These are phyloP conservation scores for Sugiyamaella floridensis DNA, from an alignment of 805 yeast species.

Conservation along the genomic window DNA sequence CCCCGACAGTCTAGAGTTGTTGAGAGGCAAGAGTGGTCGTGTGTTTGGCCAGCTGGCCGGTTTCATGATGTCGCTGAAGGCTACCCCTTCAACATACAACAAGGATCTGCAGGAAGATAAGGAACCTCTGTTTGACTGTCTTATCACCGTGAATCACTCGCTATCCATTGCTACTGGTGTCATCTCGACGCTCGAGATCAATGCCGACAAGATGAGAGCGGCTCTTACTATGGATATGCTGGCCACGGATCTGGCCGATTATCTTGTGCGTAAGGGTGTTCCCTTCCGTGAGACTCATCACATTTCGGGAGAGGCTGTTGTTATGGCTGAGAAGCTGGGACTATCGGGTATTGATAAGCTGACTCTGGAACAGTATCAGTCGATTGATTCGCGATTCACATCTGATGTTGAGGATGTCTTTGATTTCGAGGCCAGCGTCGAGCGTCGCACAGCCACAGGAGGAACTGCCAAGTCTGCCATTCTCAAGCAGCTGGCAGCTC, in stretches of 20 bases:
- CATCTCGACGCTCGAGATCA: constrained; percentile 72
- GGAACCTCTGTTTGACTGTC: constrained; percentile 92
- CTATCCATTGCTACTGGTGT: constrained; percentile 94
- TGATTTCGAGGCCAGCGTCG: constrained; percentile 88
- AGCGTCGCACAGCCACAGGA: constrained; percentile 93
- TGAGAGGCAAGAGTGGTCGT: constrained; percentile 96
- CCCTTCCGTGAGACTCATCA: constrained; percentile 99
- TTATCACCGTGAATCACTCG: constrained; percentile 89
- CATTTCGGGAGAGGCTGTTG: constrained; percentile 96
- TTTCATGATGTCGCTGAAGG: constrained; percentile 90
- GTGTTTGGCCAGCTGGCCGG: constrained; percentile 94
- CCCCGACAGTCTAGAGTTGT: constrained; percentile 90
- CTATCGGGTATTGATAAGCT: constrained; percentile 83
- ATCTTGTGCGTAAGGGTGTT: constrained; percentile 93
- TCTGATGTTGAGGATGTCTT: constrained; percentile 80
- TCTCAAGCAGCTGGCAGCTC: constrained; percentile 51
- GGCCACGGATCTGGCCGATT: constrained; percentile 97
- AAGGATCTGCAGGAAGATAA: constrained; percentile 99
- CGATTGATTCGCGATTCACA: constrained; percentile 73
- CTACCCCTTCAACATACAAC: constrained; percentile 96
- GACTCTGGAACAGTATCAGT: constrained; percentile 65
- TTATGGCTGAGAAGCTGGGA: constrained; percentile 72
- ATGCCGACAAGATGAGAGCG: constrained; percentile 68
- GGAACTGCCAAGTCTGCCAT: constrained; percentile 94
- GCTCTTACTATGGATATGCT: constrained; percentile 98